Evolutionary conservation across 2,329 filamentous ascomycete genomes (phyloP), one percentile per base, ranked within the genome.

Genomic region (Microthyrium microscopicum): DNA sequence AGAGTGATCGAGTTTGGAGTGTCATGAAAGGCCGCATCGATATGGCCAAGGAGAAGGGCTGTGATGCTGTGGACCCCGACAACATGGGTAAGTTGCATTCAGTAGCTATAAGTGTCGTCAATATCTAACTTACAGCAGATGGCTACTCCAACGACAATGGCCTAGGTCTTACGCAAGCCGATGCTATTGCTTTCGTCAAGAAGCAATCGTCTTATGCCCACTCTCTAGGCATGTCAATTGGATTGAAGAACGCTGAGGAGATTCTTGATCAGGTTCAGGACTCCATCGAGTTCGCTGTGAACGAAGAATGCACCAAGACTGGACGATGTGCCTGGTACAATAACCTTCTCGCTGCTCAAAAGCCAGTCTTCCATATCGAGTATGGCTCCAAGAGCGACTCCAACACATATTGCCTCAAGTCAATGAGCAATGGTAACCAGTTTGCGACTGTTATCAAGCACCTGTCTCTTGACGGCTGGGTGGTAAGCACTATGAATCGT

Each of bases 291-390:
- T 82, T 76, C 53, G 65, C 62, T 4, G 73, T 82, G 42, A 77
- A 79, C 50, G 77, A 81, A 57, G 65, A 79, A 53, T 81, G 77
- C 48, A 61, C 64, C 22, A 43, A 73, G 46, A 68, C 68, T 43
- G 38, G 54, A 4, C 73, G 79, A 48, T 79, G 75, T 46, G 53
- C 56, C 22, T 61, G 52, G 2, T 79, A 71, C 48, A 51, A 55
- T 3, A 51, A 62, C 3, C 78, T 79, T 44, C 62, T 74, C 35
- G 44, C 61, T 8, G 64, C 63, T 5, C 58, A 60, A 20, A 79
- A 80, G 50, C 74, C 76, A 2, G 75, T 81, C 20, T 79, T 80
- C 48, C 69, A 79, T 47, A 77, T 81, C 40, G 77, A 81, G 54
- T 81, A 81, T 20, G 72, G 72, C 3, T 57, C 64, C 27, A 31